Evolutionary conservation across 306 rosid genomes (phyloP).

Genomic region (Gillenia trifoliata): DNA sequence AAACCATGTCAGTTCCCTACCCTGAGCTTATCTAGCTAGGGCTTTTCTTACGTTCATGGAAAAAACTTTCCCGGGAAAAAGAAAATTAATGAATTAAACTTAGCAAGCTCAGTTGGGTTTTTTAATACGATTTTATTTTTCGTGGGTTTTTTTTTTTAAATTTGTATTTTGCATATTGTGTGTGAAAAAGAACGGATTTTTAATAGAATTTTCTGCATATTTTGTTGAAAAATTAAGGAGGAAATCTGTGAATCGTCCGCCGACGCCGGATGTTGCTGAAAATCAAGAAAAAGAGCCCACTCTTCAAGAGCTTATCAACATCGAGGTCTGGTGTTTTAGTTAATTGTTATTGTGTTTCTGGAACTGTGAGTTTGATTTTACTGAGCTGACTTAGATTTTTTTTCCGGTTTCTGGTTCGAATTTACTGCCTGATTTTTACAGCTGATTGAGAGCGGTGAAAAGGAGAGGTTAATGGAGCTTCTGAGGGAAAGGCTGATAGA

Average conservation of each 20-base stretch:
- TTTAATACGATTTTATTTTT: no score
- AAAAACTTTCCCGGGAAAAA: not conserved
- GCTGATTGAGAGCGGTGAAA: conserved; percentile 90
- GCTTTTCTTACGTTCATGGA: not conserved
- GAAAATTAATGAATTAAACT: no score
- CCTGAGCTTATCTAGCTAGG: not conserved
- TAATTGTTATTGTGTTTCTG: not conserved
- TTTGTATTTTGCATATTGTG: not conserved
- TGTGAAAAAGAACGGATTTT: not conserved
- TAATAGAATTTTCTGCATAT: not conserved
- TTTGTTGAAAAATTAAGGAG: conserved; percentile 36
- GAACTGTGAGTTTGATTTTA: not conserved
- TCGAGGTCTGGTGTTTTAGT: conserved; percentile 48
- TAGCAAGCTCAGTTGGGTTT: no score
- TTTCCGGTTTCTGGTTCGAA: not conserved
- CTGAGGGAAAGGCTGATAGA: conserved; percentile 90
- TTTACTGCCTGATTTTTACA: conserved; percentile 18
- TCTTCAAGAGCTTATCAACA: conserved; percentile 58
- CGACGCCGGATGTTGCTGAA: conserved; percentile 74
- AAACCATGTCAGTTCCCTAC: conserved; percentile 5
- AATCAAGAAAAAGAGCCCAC: conserved; percentile 58
- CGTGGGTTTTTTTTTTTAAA: not conserved
- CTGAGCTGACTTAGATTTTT: not conserved
- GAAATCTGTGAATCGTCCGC: conserved; percentile 81
- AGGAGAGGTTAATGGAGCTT: conserved; percentile 80